phyloP scores from a whole-genome alignment of 495 filamentous ascomycete genomes.

The Penicillium waksmanii region DNA sequence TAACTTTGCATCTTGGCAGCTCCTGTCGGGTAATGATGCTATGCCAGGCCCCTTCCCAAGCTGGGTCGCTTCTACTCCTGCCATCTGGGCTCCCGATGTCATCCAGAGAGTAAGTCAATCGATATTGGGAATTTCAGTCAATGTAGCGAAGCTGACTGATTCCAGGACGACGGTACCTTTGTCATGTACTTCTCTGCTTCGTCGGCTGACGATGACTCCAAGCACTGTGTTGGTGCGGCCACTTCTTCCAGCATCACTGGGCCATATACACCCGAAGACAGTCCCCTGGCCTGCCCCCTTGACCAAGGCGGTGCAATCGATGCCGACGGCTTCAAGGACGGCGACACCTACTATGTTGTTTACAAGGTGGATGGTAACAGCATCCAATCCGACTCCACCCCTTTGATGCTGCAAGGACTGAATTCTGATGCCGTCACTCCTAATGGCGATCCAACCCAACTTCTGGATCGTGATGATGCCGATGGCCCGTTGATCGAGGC shows the following conservation, averaged over 20 bases:
- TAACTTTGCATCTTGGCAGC: constrained; percentile 36
- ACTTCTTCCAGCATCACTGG: constrained; percentile 39
- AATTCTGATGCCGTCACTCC: constrained; percentile 51
- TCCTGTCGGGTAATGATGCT: constrained; percentile 31
- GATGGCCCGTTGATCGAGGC: constrained; percentile 62
- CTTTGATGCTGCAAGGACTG: constrained; percentile 59
- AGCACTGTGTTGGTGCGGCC: constrained; percentile 51
- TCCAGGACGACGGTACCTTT: constrained; percentile 37
- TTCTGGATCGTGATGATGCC: constrained; percentile 51
- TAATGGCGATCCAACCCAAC: constrained; percentile 42
- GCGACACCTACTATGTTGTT: constrained; percentile 38
- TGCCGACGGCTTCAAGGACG: constrained; percentile 38
- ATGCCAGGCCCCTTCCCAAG: constrained; percentile 33
- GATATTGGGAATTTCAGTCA: neutral
- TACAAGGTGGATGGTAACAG: constrained; percentile 63
- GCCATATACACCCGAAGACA: constrained; percentile 37
- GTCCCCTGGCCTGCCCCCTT: constrained; percentile 37
- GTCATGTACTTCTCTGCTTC: constrained; percentile 48
- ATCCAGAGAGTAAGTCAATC: constrained; percentile 25
- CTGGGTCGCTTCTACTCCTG: constrained; percentile 30
- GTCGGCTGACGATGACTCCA: constrained; percentile 22
- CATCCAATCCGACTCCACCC: constrained; percentile 51
- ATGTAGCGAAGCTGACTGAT: constrained; percentile 10
- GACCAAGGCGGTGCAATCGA: constrained; percentile 46
- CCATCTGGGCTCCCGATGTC: constrained; percentile 58